phyloP scores from a whole-genome alignment of 768 basidiomycete genomes.

The Crepidotus variabilis region DNA sequence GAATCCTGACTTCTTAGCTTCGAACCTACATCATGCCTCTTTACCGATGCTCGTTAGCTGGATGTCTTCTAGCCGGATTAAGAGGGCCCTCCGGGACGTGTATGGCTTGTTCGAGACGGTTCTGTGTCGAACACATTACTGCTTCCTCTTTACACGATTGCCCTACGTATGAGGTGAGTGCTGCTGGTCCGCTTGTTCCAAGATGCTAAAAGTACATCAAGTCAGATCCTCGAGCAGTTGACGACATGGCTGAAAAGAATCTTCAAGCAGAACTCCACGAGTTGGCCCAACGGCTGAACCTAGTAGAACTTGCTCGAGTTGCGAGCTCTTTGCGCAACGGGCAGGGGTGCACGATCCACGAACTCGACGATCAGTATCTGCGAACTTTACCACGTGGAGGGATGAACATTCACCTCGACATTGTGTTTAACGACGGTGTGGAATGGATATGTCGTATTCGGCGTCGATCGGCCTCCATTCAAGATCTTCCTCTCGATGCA shows the following conservation, averaged over 20 bases:
- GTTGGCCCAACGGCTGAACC: background rate
- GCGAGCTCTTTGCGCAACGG: background rate
- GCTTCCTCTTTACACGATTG: background rate
- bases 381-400: background rate
- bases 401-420: constrained; percentile 3
- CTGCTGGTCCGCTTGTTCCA: background rate
- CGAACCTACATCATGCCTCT: background rate
- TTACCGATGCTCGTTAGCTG: background rate
- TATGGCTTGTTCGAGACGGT: background rate
- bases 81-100: background rate
- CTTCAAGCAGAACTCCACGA: background rate
- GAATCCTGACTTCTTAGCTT: too few relatives aligned
- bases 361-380: background rate
- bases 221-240: background rate
- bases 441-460: constrained; percentile 8
- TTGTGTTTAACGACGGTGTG: constrained; percentile 4
- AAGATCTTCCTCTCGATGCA: background rate
- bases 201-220: background rate
- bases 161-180: background rate
- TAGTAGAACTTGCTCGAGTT: background rate
- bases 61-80: background rate
- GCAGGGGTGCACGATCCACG: background rate
- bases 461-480: constrained; percentile 1
- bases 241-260: background rate
- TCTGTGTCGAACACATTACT: background rate